These are phyloP conservation scores for Hanseniaspora vineae DNA, from an alignment of 805 yeast genomes.

Conservation along the genomic window DNA sequence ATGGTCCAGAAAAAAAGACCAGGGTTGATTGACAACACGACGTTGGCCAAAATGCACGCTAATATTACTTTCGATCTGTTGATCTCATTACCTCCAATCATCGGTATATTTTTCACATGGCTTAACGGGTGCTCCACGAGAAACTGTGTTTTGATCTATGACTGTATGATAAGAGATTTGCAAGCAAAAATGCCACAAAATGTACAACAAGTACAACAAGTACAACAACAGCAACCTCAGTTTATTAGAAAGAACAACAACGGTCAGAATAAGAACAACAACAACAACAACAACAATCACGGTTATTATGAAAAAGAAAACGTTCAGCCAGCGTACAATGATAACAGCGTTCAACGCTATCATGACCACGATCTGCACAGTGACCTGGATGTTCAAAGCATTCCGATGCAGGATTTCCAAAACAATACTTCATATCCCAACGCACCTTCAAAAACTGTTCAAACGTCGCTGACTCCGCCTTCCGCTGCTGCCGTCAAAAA, in stretches of 20 bases:
- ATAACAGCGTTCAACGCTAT: too few species aligned
- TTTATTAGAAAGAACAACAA: too few species aligned
- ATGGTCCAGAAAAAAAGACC: constrained; percentile 2
- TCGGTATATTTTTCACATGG: constrained; percentile 74
- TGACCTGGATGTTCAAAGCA: background rate
- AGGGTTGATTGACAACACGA: constrained; percentile 37
- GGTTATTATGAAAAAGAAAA: too few species aligned
- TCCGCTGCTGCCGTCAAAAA: too few species aligned
- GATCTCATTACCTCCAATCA: constrained; percentile 64
- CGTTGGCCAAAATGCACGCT: constrained; percentile 59
- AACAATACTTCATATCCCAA: background rate
- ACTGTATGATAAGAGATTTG: constrained; percentile 15
- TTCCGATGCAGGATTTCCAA: background rate
- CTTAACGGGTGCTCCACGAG: constrained; percentile 76
- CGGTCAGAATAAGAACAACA: too few species aligned
- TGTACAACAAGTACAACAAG: background rate
- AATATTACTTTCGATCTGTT: constrained; percentile 65
- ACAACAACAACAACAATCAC: too few species aligned
- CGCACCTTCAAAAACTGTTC: too few species aligned
- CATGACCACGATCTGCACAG: background rate
- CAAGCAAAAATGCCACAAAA: background rate
- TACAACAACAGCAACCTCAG: background rate
- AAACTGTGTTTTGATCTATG: constrained; percentile 70
- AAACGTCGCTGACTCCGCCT: too few species aligned
- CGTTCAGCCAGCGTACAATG: too few species aligned